Conservation (phyloP, 1,139 yeast genomes). For the Suhomyces wounanorum region DNA sequence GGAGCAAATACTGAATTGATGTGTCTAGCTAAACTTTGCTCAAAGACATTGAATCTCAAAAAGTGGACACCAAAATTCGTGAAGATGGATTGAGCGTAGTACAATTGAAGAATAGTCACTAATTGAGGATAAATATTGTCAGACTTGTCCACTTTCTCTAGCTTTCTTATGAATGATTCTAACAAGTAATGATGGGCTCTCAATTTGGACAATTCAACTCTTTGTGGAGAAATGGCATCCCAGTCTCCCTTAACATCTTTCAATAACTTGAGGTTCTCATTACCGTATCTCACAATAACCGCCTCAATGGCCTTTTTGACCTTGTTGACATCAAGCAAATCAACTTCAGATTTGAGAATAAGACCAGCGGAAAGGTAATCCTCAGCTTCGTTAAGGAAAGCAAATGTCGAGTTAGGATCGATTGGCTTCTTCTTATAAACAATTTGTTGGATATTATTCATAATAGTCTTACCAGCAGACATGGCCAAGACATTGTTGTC, state of each 20-base stretch:
- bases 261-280: conserved; percentile 24
- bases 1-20: conserved; percentile 37
- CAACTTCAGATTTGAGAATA: conserved; percentile 12
- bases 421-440: conserved; percentile 35
- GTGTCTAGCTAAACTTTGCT: conserved; percentile 36
- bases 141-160: conserved; percentile 17
- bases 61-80: conserved; percentile 43
- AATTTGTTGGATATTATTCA: conserved; percentile 52
- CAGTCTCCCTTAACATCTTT: conserved; percentile 35
- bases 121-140: conserved; percentile 25
- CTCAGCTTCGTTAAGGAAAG: conserved; percentile 43
- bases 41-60: conserved; percentile 38
- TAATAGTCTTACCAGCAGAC: conserved; percentile 76
- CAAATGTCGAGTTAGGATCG: conserved; percentile 36
- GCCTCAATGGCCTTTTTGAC: conserved; percentile 22
- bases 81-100: conserved; percentile 31
- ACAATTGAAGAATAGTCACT: conserved; percentile 24
- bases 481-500: conserved; percentile 86
- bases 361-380: conserved; percentile 12
- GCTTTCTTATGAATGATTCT: conserved; percentile 22
- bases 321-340: conserved; percentile 18
- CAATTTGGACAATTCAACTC: conserved; percentile 29
- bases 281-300: conserved; percentile 33
- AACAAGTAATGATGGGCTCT: conserved; percentile 30
- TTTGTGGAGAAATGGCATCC: conserved; percentile 33